These are phyloP conservation scores for Citeromyces matritensis DNA, from an alignment of 805 yeast genomes.

Conservation along the genomic window DNA sequence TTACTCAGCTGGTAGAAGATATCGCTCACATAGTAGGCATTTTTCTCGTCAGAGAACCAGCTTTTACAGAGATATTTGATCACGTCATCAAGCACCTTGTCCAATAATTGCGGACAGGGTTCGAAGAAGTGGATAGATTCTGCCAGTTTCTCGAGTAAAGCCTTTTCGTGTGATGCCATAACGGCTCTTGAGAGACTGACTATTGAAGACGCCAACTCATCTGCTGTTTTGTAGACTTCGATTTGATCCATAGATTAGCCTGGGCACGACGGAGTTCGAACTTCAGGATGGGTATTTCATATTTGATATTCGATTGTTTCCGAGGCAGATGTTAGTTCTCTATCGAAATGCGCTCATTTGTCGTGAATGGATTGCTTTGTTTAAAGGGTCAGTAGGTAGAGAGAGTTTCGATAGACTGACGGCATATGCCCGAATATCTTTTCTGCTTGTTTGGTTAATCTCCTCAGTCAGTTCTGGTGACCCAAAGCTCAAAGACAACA, in stretches of 20 bases:
- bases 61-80: not conserved
- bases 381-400: no score
- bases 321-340: no score
- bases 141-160: constrained; percentile 5
- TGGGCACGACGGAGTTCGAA: not conserved
- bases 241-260: not conserved
- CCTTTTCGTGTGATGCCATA: not conserved
- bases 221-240: not conserved
- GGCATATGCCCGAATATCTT: no score
- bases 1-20: constrained; percentile 48
- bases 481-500: no score
- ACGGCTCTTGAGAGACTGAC: no score
- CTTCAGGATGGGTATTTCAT: no score
- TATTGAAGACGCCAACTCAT: not conserved
- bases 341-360: no score
- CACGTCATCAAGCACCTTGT: constrained; percentile 14
- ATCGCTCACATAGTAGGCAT: constrained; percentile 6
- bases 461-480: no score
- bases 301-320: no score
- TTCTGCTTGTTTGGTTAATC: no score
- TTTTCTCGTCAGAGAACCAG: constrained; percentile 3
- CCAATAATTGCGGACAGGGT: constrained; percentile 35
- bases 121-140: constrained; percentile 31
- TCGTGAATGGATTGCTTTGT: no score
- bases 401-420: no score